phyloP scores from a whole-genome alignment of 176 grass and related monocot species.

The Bromus sterilis region DNA sequence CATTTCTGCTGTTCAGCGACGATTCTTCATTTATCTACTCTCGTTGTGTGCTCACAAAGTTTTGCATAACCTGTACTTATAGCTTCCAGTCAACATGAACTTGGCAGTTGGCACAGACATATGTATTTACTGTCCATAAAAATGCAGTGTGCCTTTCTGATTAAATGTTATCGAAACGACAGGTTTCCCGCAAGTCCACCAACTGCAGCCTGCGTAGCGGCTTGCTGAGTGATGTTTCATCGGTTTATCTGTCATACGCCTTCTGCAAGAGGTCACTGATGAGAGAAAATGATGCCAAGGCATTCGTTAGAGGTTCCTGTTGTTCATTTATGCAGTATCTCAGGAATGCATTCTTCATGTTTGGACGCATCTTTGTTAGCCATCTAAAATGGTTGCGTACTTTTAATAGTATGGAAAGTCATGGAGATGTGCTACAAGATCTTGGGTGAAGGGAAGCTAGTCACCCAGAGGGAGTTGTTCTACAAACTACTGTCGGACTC shows the following conservation, averaged over 20 bases:
- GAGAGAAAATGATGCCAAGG: slow-evolving; percentile 43
- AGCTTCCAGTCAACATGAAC: background rate
- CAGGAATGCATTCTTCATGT: background rate
- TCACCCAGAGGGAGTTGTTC: slow-evolving; percentile 72
- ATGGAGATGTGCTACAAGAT: slow-evolving; percentile 83
- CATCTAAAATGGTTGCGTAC: background rate
- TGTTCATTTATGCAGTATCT: background rate
- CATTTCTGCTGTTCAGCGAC: background rate
- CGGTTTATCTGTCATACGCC: slow-evolving; percentile 64
- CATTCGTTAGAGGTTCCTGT: slow-evolving; percentile 50
- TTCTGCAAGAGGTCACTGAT: slow-evolving; percentile 76
- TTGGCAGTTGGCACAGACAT: background rate
- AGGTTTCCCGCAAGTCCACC: slow-evolving; percentile 54
- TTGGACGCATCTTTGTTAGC: background rate
- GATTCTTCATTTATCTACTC: background rate
- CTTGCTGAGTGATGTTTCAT: slow-evolving; percentile 54
- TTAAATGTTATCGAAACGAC: background rate
- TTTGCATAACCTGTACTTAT: background rate
- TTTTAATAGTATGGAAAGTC: slow-evolving; percentile 77
- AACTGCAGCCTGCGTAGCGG: slow-evolving; percentile 53
- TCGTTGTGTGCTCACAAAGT: background rate
- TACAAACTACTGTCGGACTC: slow-evolving; percentile 78
- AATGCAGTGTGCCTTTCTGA: background rate
- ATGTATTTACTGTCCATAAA: background rate
- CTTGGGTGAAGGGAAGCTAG: slow-evolving; percentile 67